Evolutionary conservation across 805 yeast genomes (phyloP), one percentile per base, ranked within the genome.

Genomic region (Yarrowia divulgata): DNA sequence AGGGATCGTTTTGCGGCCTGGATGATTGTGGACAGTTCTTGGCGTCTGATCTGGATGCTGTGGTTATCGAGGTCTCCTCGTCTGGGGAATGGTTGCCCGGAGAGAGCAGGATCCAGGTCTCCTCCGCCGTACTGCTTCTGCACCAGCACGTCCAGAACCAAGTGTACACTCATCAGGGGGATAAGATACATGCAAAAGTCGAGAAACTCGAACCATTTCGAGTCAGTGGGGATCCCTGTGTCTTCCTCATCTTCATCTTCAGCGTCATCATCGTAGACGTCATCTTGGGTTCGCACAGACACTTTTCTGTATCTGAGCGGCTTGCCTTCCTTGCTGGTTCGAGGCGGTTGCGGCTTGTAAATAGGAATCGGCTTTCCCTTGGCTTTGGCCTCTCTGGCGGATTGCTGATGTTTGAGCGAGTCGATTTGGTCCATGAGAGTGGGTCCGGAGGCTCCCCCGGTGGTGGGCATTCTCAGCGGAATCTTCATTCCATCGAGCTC

Each of bases 41-140:
- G 52, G 8, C 62, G 50, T 18, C 69, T 7, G 18, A 66, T 23
- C 62, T 52, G 43, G 19, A 66, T 52, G 16, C 52, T 43, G 37
- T 43, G 32, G 2, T 52, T 23, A 14, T 54, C 52, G 13, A 66
- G 52, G 16, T 63, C 68, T 46, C 68, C 68, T 16, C 68, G 43
- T n/a, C 23, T 63, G 46, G 68, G 68, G 29, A 63, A 63, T 8
- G 68, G 68, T 14, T 48, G 55, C 3, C 57, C 57, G 13, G 37
- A 23, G 1, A 63, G 29, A 16, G 55, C 12, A 4, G 68, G 43
- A 40, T 64, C 69, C 16, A 50, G 43, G 35, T 46, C 58, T 34
- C 69, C 74, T 70, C 77, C 79, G 23, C 73, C 75, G 70, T 81
- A 80, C 71, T 80, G 82, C 63, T 72, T 63, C 35, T 79, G 75